Percentiles rank a stretch among this genome's conserved stretches.
Conservation (phyloP, 352 stramenopile genomes). For the Phytophthora multivora region DNA sequence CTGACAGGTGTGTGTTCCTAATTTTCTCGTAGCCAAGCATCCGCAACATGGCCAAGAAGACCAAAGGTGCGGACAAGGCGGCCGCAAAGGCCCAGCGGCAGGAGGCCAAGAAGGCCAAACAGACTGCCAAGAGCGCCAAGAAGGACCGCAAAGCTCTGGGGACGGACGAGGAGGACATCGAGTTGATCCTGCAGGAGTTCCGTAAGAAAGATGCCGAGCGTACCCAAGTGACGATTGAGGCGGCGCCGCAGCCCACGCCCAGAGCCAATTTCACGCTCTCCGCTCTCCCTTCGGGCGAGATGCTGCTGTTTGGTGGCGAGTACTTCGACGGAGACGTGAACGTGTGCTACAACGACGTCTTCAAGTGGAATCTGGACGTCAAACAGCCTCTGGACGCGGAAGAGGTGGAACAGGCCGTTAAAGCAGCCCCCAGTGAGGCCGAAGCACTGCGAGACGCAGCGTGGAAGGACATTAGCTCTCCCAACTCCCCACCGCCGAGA, state of each 20-base stretch:
- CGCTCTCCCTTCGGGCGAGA: slow-evolving; percentile 70
- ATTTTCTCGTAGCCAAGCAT: slow-evolving; percentile 5
- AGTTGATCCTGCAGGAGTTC: slow-evolving; percentile 81
- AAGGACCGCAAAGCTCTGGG: slow-evolving; percentile 80
- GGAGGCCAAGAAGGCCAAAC: slow-evolving; percentile 86
- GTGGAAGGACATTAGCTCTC: slow-evolving; percentile 91
- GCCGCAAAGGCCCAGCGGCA: slow-evolving; percentile 73
- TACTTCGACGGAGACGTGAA: slow-evolving; percentile 98
- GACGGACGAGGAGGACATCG: slow-evolving; percentile 83
- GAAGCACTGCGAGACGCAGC: slow-evolving; percentile 39
- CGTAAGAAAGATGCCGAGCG: slow-evolving; percentile 76
- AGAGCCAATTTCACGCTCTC: slow-evolving; percentile 85
- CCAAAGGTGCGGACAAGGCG: slow-evolving; percentile 64
- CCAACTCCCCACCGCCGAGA: slow-evolving; percentile 88
- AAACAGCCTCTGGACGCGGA: slow-evolving; percentile 20
- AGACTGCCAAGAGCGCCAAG: slow-evolving; percentile 72
- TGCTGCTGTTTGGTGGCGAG: slow-evolving; percentile 97
- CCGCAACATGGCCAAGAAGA: slow-evolving; percentile 70
- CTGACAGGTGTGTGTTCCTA: too few species aligned
- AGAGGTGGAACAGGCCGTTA: slow-evolving; percentile 10
- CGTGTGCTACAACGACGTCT: slow-evolving; percentile 96
- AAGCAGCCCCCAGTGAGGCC: slow-evolving; percentile 13
- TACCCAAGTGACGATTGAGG: slow-evolving; percentile 67
- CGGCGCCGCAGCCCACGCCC: slow-evolving; percentile 56
- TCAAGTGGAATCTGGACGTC: slow-evolving; percentile 91